Base-by-base conservation (phyloP, 352 stramenopile genomes). In the Globisporangium barbulae region DNA sequence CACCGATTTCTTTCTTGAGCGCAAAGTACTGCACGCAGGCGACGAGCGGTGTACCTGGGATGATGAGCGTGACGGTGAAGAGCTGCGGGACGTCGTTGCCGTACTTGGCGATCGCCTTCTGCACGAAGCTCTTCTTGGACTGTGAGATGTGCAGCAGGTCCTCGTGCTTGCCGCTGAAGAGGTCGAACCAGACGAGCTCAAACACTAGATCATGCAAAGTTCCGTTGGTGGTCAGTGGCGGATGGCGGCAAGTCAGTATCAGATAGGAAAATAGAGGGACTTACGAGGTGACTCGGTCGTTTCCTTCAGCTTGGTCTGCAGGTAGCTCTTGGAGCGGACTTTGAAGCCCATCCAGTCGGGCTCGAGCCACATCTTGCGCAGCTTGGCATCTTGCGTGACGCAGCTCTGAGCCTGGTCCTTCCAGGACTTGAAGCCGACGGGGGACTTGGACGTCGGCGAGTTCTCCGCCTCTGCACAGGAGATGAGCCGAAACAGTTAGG, bases 101-200 rank as follows among this genome's bases (percentile, higher is more conserved):
- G 48, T 75, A 91, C 62, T 90, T 86, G 9, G 78, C 71, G 54
- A 85, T 37, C 31, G 81, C 82, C 35, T 78, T 84, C 53, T 84
- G 73, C 6, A 76, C 75, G 61, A 93, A 90, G 53, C 81, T 91
- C 66, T 91, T 88, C 30, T 75, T 81, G 52, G 75, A 84, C 61
- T 85, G 72, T 10, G 67, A 81, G 17, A 92, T 78, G 63, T 93
- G 80, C 30, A 91, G 70, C 33, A 94, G 67, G 30, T 90, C 78
- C 13, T 82, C 71, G 42, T 85, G 72, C 22, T 88, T 78, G 47
- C 85, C 83, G 55, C 76, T 81, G 58, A 94, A 90, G 35, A 90
- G 64, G 55, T 94, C 85, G 54, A 94, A 90, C 85, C 85, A 94
- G 47, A 94, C 61, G 37, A 94, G 72, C 57, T 93, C 85, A 56